Evolutionary conservation across 129 eudicot species (phyloP), one percentile per base, ranked within the genome.

Genomic region (Flaveria bidentis): DNA sequence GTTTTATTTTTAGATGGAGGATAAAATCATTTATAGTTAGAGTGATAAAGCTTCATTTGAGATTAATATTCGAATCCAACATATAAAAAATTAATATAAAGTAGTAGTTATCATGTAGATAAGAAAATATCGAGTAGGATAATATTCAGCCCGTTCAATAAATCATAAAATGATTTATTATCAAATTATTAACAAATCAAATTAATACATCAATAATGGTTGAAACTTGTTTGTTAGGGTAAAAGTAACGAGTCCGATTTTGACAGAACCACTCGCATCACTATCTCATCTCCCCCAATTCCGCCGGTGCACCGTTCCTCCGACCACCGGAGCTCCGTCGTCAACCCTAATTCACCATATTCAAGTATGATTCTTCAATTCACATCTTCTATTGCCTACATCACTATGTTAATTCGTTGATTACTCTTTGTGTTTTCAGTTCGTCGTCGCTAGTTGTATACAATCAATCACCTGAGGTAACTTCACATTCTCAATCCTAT

Each of bases 221-320:
- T 15, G 33, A 76, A 65, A 47, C 50, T 17, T 63, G 80, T 17
- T 76, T 75, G 51, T 47, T 76, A 64, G 80, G 80, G 73, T 76
- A 65, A 76, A 76, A 76, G 17, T n/a, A 62, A 46, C 46, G 61
- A 74, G 45, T 17, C 18, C 67, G 47, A n/a, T 13, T 72, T 72
- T 17, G 66, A 53, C 66, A 33, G 10, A 13, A 42, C 56, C 57
- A 14, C 57, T 15, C 70, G 7, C 41, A 36, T 30, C 36, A 36
- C 41, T 5, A 4, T 36, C 41, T 0, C 41, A 1, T 36, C 41
- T 36, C 7, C 39, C 70, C 78, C 58, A 17, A 63, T 46, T 70
- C 82, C 22, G 52, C 64, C 76, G 63, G 76, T 61, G 42, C 52
- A 3, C 70, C 67, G 33, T 30, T 58, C 41, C 23, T 57, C 63